A percentile compares a stretch with the other conserved stretches of the same genome.
phyloP scores from a whole-genome alignment of 2,329 filamentous ascomycete species.

The Harringtonia aguacate region DNA sequence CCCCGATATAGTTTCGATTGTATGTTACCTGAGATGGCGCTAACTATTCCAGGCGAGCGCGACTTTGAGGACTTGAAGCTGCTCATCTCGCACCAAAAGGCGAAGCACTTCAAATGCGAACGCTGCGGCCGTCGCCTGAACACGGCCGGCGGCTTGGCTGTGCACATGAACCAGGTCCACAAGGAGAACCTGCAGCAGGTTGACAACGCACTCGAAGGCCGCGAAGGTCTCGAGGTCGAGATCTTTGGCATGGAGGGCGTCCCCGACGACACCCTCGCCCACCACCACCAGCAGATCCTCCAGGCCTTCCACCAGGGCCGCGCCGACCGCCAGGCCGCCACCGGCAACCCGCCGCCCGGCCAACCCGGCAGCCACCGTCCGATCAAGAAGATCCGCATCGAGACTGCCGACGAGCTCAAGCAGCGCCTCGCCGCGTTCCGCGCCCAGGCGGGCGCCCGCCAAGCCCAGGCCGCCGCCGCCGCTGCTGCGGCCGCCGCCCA shows the following conservation, averaged over 20 bases:
- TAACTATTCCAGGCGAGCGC: constrained; percentile 53
- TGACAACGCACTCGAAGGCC: constrained; percentile 84
- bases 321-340: constrained; percentile 68
- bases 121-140: constrained; percentile 80
- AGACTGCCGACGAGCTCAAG: constrained; percentile 69
- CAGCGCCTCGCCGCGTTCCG: constrained; percentile 69
- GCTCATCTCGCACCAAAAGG: constrained; percentile 92
- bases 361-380: constrained; percentile 45
- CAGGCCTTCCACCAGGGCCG: constrained; percentile 78
- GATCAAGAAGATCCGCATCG: constrained; percentile 61
- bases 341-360: constrained; percentile 72
- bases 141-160: constrained; percentile 88
- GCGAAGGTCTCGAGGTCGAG: constrained; percentile 78
- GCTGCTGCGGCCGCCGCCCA: constrained; percentile 1
- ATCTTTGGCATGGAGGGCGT: constrained; percentile 99
- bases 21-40: not conserved
- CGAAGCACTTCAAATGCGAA: constrained; percentile 99
- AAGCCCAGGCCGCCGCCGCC: constrained; percentile 38
- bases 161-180: constrained; percentile 98
- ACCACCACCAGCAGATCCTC: constrained; percentile 79
- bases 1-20: not conserved
- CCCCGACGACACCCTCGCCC: constrained; percentile 70
- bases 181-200: constrained; percentile 82
- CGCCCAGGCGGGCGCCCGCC: constrained; percentile 52
- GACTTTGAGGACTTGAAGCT: constrained; percentile 98